These are phyloP conservation scores for Colletotrichum nymphaeae DNA, from an alignment of 2,329 filamentous ascomycete species.

Conservation along the genomic window DNA sequence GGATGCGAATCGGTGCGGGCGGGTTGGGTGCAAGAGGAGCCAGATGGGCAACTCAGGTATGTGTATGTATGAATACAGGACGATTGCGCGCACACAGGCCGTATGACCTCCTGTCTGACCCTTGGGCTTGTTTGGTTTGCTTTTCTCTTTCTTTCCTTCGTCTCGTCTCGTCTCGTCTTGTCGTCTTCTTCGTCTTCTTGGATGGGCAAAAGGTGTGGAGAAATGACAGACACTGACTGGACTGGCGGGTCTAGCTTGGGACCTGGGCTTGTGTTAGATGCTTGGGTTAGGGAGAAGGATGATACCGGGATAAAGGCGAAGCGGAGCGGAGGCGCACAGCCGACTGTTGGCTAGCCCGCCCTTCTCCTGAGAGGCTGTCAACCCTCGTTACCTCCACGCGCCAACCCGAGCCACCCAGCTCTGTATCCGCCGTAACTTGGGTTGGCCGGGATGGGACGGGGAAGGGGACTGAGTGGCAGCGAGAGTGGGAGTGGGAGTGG, in stretches of 20 bases:
- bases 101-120: background rate
- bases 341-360: constrained; percentile 36
- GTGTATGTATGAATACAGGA: background rate
- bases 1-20: constrained; percentile 3
- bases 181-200: constrained; percentile 2
- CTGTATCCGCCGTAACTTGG: constrained; percentile 31
- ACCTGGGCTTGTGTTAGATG: constrained; percentile 35
- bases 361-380: constrained; percentile 32
- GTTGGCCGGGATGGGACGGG: constrained; percentile 25
- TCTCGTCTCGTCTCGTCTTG: background rate
- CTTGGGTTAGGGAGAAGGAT: constrained; percentile 35
- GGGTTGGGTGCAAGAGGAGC: background rate
- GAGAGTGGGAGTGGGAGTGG: background rate
- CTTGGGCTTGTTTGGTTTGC: background rate
- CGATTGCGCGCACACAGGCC: background rate
- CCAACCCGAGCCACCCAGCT: constrained; percentile 29
- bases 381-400: constrained; percentile 30
- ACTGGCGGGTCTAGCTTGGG: constrained; percentile 34
- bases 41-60: background rate
- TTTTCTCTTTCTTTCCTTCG: background rate
- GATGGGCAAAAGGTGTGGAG: constrained; percentile 16
- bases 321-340: constrained; percentile 35
- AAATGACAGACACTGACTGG: constrained; percentile 20
- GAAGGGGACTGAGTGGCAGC: constrained; percentile 17
- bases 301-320: constrained; percentile 37